Conservation (phyloP, 208 protist genomes). For the Crithidia fasciculata region DNA sequence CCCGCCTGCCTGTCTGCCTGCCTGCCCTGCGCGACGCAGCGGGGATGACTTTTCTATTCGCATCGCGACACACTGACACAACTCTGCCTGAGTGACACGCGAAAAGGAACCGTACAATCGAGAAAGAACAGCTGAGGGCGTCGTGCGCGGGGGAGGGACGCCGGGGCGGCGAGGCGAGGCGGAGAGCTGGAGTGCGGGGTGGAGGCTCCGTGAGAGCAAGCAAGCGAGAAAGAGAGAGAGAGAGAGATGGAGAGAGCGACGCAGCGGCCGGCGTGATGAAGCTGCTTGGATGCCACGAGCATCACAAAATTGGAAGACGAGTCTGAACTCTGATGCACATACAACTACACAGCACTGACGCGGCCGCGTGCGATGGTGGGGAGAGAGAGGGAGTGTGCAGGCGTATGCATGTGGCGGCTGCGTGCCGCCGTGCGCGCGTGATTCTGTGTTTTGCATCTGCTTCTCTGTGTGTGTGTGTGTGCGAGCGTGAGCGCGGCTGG, state of each 20-base stretch:
- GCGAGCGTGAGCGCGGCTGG: neutral
- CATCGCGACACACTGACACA: constrained; percentile 41
- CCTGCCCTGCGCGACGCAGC: constrained; percentile 3
- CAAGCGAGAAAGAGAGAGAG: neutral
- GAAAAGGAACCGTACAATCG: constrained; percentile 63
- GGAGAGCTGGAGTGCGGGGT: neutral
- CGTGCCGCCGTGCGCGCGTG: no score
- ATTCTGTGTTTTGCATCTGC: neutral
- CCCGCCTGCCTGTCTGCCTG: no score
- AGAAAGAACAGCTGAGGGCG: constrained; percentile 59
- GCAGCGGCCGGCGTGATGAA: constrained; percentile 2
- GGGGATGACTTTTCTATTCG: constrained; percentile 31
- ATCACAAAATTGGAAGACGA: constrained; percentile 18
- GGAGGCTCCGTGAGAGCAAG: neutral
- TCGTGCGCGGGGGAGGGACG: neutral
- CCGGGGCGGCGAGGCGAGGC: neutral
- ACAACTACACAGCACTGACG: constrained; percentile 22
- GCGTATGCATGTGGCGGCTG: no score
- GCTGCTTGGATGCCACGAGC: neutral
- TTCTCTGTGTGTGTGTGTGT: neutral
- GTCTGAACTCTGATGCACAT: constrained; percentile 16
- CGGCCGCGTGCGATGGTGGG: neutral
- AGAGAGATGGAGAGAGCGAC: constrained; percentile 15
- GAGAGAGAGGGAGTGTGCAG: no score
- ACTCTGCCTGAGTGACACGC: constrained; percentile 54